Evolutionary conservation across 257 asterid species (phyloP).

Genomic region (Solanum ossicruentum): DNA sequence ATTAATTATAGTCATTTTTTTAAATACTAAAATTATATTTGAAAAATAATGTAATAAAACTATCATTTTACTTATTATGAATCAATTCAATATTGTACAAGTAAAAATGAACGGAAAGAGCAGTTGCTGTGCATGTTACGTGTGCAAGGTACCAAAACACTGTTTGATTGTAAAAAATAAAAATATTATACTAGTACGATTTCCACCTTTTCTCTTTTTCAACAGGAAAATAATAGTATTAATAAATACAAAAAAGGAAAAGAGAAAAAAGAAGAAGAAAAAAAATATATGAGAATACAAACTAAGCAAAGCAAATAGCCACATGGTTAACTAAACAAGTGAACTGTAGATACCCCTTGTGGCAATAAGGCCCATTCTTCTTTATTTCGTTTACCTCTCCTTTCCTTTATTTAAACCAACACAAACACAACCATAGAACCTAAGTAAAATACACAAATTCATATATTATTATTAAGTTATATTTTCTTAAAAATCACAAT

Average conservation of each 20-base stretch:
- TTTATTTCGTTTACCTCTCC: slow-evolving; percentile 3
- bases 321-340: slow-evolving; percentile 9
- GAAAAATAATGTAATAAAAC: no score
- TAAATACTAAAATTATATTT: no score
- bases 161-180: not conserved
- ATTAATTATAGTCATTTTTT: no score
- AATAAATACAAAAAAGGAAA: not conserved
- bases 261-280: not conserved
- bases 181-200: not conserved
- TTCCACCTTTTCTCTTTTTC: not conserved
- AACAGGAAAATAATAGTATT: not conserved
- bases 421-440: not conserved
- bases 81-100: no score
- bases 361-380: slow-evolving; percentile 5
- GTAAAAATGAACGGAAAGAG: fast-evolving
- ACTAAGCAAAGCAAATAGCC: not conserved
- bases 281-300: not conserved
- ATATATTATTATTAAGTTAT: slow-evolving; percentile 16
- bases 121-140: not conserved
- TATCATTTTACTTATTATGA: no score
- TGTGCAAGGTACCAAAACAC: not conserved
- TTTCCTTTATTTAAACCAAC: slow-evolving; percentile 12
- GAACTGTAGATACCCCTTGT: slow-evolving; percentile 11
- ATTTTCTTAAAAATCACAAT: slow-evolving; percentile 9
- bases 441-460: not conserved